Conservation (phyloP, 768 basidiomycete species). For the Naganishia vishniacii region DNA sequence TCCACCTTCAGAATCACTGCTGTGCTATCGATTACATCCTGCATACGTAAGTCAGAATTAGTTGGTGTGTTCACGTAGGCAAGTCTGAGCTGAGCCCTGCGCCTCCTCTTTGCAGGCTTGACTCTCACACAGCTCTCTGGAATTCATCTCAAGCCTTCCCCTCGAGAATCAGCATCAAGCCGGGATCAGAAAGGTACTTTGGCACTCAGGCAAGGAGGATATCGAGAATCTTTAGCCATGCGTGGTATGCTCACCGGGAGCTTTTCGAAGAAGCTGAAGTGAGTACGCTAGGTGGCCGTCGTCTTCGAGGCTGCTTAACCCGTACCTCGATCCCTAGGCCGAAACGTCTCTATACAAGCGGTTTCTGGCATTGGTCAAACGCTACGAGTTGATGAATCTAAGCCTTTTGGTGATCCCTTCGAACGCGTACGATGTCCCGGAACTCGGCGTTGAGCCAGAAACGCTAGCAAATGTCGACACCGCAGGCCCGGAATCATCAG, state of each 20-base stretch:
- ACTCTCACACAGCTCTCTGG: slow-evolving; percentile 83
- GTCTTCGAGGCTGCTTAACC: no score
- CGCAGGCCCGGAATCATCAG: not conserved
- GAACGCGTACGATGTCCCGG: not conserved
- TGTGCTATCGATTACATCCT: slow-evolving; percentile 85
- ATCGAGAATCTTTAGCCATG: slow-evolving; percentile 91
- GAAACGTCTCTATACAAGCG: slow-evolving; percentile 85
- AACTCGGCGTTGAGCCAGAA: not conserved
- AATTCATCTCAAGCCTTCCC: slow-evolving; percentile 89
- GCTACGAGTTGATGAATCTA: slow-evolving; percentile 72
- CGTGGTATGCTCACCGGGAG: slow-evolving; percentile 90
- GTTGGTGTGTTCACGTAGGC: no score
- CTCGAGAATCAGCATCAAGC: slow-evolving; percentile 75
- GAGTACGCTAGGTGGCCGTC: not conserved
- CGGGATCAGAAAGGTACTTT: slow-evolving; percentile 78
- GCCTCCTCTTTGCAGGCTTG: slow-evolving; percentile 81
- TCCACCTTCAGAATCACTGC: slow-evolving; percentile 57
- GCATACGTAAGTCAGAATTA: slow-evolving; percentile 43
- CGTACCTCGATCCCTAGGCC: slow-evolving; percentile 48
- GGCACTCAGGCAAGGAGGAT: slow-evolving; percentile 81
- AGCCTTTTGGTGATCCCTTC: slow-evolving; percentile 65
- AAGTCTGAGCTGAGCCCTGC: not conserved
- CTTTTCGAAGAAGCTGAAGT: slow-evolving; percentile 77
- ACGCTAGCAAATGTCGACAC: not conserved
- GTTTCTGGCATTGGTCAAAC: slow-evolving; percentile 73